Evolutionary conservation across 2,329 filamentous ascomycete species (phyloP), one percentile per base, ranked within the genome.

Genomic region (Cytospora piceae): DNA sequence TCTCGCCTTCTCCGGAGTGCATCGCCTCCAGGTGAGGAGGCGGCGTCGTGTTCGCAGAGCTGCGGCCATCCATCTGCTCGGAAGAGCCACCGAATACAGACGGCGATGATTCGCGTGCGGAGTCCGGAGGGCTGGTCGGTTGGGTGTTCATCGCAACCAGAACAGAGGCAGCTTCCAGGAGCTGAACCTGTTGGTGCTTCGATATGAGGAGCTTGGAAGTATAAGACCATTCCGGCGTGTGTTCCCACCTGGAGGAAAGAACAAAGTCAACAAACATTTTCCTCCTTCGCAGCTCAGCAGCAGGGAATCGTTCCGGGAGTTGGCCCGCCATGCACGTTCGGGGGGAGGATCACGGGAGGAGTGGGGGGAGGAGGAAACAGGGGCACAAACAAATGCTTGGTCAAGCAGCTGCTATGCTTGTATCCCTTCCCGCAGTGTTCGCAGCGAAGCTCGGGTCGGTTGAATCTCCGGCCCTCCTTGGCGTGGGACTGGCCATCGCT

Each of bases 361-460:
- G 77, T 76, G 73, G 75, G 72, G 73, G 71, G 73, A 74, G 76
- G 77, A 76, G 79, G 81, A 80, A 81, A 80, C 81, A 83, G 85
- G 88, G 85, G 82, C 85, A 97, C 95, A 87, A 89, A 98, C 95
- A 97, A 90, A 89, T 99, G 95, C 88, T 98, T 99, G 78, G 92
- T 96, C 85, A 99, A 88, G 88, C 95, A 99, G 84, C 95, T 98
- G 88, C 94, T 96, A 86, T 99, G 95, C 89, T 99, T 99, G 88
- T 99, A 99, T 81, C 93, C 93, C 86, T 99, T 99, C 80, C 94
- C 94, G 84, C 95, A 99, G 81, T 94, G 94, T 77, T 97, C 93
- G 83, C 95, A 99, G 80, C 91, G 93, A 77, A 99, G 87, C 78
- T 98, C 94, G 74, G 89, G 88, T 74, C 89, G 87, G 81, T 87